Conservation (phyloP, 495 filamentous ascomycete genomes). For the Hypoxylon intermedium region DNA sequence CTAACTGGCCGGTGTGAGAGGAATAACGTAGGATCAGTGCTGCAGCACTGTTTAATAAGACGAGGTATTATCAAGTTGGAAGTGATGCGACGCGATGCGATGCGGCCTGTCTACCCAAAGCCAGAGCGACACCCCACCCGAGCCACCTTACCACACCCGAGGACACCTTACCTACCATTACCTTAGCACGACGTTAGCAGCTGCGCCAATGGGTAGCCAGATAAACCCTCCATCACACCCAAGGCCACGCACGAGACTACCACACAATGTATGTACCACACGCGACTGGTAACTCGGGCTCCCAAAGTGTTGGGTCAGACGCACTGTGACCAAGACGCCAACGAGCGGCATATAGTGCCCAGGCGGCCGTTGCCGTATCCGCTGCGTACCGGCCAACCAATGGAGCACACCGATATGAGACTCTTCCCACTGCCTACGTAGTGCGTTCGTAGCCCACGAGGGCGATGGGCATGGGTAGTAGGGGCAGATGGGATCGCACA, state of each 20-base stretch:
- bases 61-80: conserved; percentile 32
- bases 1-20: conserved; percentile 4
- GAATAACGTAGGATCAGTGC: conserved; percentile 24
- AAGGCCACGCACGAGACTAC: conserved; percentile 39
- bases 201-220: conserved; percentile 17
- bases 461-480: conserved; percentile 18
- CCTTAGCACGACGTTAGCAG: not conserved
- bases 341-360: conserved; percentile 29
- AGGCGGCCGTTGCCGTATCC: conserved; percentile 37
- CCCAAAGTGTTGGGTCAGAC: conserved; percentile 43
- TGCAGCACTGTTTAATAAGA: conserved; percentile 17
- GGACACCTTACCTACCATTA: not conserved
- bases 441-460: conserved; percentile 34
- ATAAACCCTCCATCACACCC: conserved; percentile 29
- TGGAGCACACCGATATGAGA: conserved; percentile 23
- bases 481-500: conserved; percentile 18
- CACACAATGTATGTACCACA: conserved; percentile 36
- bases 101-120: conserved; percentile 21
- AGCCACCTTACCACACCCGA: conserved; percentile 15
- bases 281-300: conserved; percentile 24
- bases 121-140: conserved; percentile 8
- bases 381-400: conserved; percentile 27
- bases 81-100: conserved; percentile 7
- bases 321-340: conserved; percentile 44
- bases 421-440: conserved; percentile 22